Evolutionary conservation across 179 eudicot genomes (phyloP), one percentile per base, ranked within the genome.

Genomic region (Nepenthes alata): DNA sequence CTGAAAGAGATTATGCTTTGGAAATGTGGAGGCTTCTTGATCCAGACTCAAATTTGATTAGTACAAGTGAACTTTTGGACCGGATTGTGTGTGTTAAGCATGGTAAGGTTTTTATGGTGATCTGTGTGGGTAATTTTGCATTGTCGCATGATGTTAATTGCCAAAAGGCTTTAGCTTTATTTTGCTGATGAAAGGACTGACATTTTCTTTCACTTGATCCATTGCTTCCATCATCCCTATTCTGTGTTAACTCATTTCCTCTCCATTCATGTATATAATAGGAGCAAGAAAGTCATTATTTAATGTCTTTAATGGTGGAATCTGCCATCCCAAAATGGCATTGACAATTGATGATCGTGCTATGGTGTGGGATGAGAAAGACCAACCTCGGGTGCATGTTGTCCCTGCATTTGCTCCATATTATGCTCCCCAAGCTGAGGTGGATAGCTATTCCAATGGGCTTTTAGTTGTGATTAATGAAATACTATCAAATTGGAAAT

Each of bases 21-120:
- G 99, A 93, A 79, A 93, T 93, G 99, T 94, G 99, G 99, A 79
- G 97, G 70, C 97, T 90, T 79, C 96, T 94, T 65, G 99, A 94
- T 80, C 99, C 97, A 8, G 97, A 85, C 64, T 81, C 91, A 57
- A 87, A 85, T 64, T 80, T 94, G 77, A 94, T 94, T 58, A 78
- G 62, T 76, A 57, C 82, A 25, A 78, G 71, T 64, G 87, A 87
- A 64, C 70, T 94, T 51, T 74, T 85, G 80, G 86, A 87, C 63
- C 99, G 99, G 37, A 78, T 94, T 65, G 99, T 90, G 44, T 94
- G 96, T 67, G 97, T 90, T 55, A 94, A 94, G 63, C 70, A 94
- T 62, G 99, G 97, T 83, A 71, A 79, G 81, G 61, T 58, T 58
- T 52, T n/a, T 25, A 61, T 38, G 10, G 58, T 51, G 10, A 62